A percentile compares a stretch with the other conserved stretches of the same genome.
phyloP scores from a whole-genome alignment of 805 yeast species.

The Saturnispora diversa region DNA sequence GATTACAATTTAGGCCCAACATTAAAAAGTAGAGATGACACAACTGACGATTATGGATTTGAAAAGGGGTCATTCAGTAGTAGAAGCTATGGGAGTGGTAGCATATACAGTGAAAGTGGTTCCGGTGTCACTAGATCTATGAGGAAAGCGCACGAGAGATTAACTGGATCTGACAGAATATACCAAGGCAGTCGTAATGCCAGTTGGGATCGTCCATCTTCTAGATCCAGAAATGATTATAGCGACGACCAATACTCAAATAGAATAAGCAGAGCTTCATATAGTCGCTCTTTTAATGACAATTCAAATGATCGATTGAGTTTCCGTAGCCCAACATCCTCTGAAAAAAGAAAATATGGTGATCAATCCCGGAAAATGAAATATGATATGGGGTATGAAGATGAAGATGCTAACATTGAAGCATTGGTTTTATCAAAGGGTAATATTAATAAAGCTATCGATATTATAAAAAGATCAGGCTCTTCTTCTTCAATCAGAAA shows the following conservation, averaged over 20 bases:
- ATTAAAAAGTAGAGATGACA: conserved; percentile 13
- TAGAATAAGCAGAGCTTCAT: neutral
- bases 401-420: conserved; percentile 52
- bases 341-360: conserved; percentile 44
- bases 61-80: conserved; percentile 12
- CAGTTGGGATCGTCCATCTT: conserved; percentile 4
- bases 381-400: conserved; percentile 48
- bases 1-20: conserved; percentile 31
- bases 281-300: no score
- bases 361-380: conserved; percentile 40
- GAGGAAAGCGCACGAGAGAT: conserved; percentile 14
- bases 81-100: conserved; percentile 20
- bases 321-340: conserved; percentile 46
- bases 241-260: no score
- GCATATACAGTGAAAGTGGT: conserved; percentile 2
- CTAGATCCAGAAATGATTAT: no score
- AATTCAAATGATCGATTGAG: conserved; percentile 28
- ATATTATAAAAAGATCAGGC: conserved; percentile 41
- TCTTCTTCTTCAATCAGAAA: conserved; percentile 2
- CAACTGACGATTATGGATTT: conserved; percentile 14
- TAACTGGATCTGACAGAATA: conserved; percentile 10
- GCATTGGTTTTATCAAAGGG: conserved; percentile 56
- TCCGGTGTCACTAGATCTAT: conserved; percentile 14
- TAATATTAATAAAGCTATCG: conserved; percentile 49
- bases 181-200: conserved; percentile 2